Percentiles rank a stretch among this genome's conserved stretches.
Conservation (phyloP, 768 basidiomycete species). For the Leccinellum albellum region DNA sequence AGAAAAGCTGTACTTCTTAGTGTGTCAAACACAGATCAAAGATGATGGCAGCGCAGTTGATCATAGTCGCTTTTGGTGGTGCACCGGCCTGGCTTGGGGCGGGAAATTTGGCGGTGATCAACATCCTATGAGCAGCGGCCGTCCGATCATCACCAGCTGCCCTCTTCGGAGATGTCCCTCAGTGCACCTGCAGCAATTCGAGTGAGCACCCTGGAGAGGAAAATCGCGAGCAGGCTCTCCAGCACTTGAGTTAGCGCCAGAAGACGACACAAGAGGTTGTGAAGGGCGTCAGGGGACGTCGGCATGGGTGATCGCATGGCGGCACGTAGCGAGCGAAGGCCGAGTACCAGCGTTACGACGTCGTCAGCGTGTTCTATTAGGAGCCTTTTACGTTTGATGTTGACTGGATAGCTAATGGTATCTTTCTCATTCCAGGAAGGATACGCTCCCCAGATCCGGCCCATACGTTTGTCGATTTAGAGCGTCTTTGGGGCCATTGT, state of each 20-base stretch:
- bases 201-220: too few relatives aligned
- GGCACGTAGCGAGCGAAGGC: constrained; percentile 27
- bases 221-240: background rate
- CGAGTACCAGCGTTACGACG: constrained; percentile 9
- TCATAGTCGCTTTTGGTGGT: background rate
- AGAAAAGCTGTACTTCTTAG: background rate
- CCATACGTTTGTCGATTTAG: background rate
- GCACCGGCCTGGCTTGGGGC: too few relatives aligned
- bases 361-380: background rate
- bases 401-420: too few relatives aligned
- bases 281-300: constrained; percentile 19
- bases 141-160: background rate
- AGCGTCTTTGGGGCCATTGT: constrained; percentile 19
- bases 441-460: background rate
- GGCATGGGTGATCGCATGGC: constrained; percentile 5
- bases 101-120: background rate
- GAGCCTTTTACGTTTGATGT: too few relatives aligned
- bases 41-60: background rate
- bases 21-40: background rate
- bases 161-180: background rate
- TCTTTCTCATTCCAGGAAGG: too few relatives aligned
- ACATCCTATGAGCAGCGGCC: background rate
- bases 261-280: background rate
- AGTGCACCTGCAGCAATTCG: background rate
- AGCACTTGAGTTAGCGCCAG: background rate